A percentile compares a stretch with the other conserved stretches of the same genome.
Evolutionary conservation across 306 rosid genomes (phyloP).

Genomic region (Glycine latifolia): DNA sequence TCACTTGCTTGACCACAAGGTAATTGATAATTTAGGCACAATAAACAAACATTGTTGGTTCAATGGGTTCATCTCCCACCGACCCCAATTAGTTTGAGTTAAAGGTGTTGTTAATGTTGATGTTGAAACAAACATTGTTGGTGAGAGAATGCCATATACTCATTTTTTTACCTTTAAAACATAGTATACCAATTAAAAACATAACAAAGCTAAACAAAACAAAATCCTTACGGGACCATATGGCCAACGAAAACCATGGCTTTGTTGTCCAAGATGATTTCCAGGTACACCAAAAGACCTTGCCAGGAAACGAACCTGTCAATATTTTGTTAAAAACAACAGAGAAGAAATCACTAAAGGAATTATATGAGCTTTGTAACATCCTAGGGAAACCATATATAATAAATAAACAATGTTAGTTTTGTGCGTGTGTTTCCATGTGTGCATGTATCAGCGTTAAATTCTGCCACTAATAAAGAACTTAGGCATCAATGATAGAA

Average conservation of each 20-base stretch:
- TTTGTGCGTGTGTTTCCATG: background rate
- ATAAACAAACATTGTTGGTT: conserved; percentile 1
- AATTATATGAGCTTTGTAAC: conserved; percentile 29
- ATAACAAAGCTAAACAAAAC: background rate
- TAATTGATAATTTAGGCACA: background rate
- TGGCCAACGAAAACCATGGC: conserved; percentile 97
- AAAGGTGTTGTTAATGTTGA: too few relatives aligned
- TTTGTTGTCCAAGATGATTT: conserved; percentile 95
- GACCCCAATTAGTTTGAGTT: too few relatives aligned
- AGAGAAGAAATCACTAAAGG: conserved; percentile 35
- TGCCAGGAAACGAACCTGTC: conserved; percentile 94
- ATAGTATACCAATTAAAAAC: conserved; percentile 2
- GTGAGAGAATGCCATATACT: background rate
- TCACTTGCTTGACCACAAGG: background rate
- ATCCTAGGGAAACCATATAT: conserved; percentile 23
- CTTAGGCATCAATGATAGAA: background rate
- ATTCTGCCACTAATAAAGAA: conserved; percentile 14
- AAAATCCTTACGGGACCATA: conserved; percentile 87
- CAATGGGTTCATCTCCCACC: too few relatives aligned
- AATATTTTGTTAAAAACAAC: conserved; percentile 38
- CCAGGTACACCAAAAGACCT: conserved; percentile 94
- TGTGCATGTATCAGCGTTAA: background rate
- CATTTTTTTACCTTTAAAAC: conserved; percentile 7
- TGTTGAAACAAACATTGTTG: background rate
- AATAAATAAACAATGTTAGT: background rate